These are phyloP conservation scores for Serendipita vermifera DNA, from an alignment of 768 basidiomycete genomes.

Conservation along the genomic window DNA sequence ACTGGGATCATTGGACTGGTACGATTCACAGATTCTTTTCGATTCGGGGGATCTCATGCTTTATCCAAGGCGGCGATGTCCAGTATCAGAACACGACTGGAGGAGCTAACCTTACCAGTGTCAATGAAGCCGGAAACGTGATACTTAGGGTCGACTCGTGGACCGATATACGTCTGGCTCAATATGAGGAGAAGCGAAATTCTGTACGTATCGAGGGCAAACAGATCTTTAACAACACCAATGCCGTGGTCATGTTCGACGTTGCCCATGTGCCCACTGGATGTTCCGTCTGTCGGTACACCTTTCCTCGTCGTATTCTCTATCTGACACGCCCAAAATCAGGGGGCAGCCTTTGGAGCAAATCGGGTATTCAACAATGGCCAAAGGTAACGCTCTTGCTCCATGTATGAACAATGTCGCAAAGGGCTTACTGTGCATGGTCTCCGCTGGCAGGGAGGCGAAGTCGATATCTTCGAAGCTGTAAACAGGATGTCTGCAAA, in stretches of 20 bases:
- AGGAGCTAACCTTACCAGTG: background rate
- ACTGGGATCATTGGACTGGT: conserved; percentile 8
- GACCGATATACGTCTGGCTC: background rate
- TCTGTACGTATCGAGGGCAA: conserved; percentile 5
- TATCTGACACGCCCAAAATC: background rate
- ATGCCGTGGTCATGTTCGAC: conserved; percentile 16
- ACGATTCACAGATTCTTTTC: background rate
- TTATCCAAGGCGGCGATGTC: conserved; percentile 5
- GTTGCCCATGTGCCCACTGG: conserved; percentile 19
- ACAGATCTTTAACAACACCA: conserved; percentile 8
- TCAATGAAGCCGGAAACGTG: background rate
- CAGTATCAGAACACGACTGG: background rate
- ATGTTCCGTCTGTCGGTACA: conserved; percentile 9
- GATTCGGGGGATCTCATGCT: background rate
- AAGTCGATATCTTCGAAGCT: conserved; percentile 6
- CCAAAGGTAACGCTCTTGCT: too few relatives aligned
- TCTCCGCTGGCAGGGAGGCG: too few relatives aligned
- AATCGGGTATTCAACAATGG: background rate
- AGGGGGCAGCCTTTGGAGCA: conserved; percentile 3
- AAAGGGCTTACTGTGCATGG: too few relatives aligned
- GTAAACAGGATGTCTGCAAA: conserved; percentile 3
- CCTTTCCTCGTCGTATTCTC: background rate
- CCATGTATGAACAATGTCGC: too few relatives aligned
- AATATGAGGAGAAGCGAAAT: background rate
- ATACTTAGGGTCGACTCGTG: background rate